These are phyloP conservation scores for Oryza glaberrima DNA, from an alignment of 176 grass and related monocot species.

Conservation along the genomic window DNA sequence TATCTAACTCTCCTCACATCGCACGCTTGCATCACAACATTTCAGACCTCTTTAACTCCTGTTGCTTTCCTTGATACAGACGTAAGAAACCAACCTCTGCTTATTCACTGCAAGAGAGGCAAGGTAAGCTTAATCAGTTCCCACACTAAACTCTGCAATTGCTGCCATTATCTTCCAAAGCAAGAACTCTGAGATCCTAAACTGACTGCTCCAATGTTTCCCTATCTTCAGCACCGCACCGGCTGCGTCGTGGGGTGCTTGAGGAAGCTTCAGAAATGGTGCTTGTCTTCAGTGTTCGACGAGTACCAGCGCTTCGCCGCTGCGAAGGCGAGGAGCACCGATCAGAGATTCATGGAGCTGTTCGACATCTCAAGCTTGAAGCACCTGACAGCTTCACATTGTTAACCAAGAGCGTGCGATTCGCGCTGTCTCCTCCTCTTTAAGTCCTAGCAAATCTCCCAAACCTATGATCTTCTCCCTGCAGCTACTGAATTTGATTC, in stretches of 20 bases:
- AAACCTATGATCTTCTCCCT: constrained; percentile 32
- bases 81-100: constrained; percentile 68
- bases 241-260: constrained; percentile 78
- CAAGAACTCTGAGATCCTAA: background rate
- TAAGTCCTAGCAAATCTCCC: constrained; percentile 26
- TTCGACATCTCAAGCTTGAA: constrained; percentile 75
- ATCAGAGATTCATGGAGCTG: constrained; percentile 77
- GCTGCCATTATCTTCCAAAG: background rate
- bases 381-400: constrained; percentile 48
- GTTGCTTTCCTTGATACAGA: constrained; percentile 51
- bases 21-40: constrained; percentile 17
- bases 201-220: constrained; percentile 23
- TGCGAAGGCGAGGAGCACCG: constrained; percentile 64
- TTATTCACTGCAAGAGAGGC: constrained; percentile 87
- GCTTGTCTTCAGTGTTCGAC: constrained; percentile 68
- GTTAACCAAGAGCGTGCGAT: constrained; percentile 39
- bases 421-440: background rate
- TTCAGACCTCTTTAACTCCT: constrained; percentile 18
- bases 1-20: constrained; percentile 9
- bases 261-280: constrained; percentile 83
- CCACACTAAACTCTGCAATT: background rate
- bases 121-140: constrained; percentile 45
- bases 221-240: constrained; percentile 70
- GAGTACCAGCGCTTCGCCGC: constrained; percentile 76
- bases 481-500: constrained; percentile 29